Base-by-base conservation (phyloP, 176 grass and related monocot genomes). In the Phyllostachys edulis region DNA sequence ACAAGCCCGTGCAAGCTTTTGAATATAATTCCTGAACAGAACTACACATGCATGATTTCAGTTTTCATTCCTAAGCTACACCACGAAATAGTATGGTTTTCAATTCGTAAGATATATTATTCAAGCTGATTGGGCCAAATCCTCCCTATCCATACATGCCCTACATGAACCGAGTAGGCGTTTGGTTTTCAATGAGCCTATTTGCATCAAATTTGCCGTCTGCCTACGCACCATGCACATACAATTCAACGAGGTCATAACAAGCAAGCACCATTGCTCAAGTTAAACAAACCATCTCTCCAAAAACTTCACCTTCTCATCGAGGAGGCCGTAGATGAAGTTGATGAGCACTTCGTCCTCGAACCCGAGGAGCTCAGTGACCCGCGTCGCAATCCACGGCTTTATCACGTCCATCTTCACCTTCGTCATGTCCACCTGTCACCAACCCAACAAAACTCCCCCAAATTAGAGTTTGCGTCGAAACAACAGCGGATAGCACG, bases 271-370 rank as follows among this genome's bases (percentile, higher is more conserved):
- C 9, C 17, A 57, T 71, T 41, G 80, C 16, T 77, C 42, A 16
- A 63, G 32, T 55, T 78, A 27, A 81, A 74, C 15, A 71, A 82
- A 82, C 2, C 4, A 24, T 73, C 15, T 24, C 39, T n/a, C 39
- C 0, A 67, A 50, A 60, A 78, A 72, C 6, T 17, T 79, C 59
- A 89, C 92, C 87, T 99, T 99, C 66, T 65, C 85, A 65, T 99
- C 97, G 0, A 99, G 93, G 55, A 99, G 91, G 34, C 88, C 91
- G 65, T 94, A 99, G 27, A 99, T 91, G 80, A 99, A 99, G 79
- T 96, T 99, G 63, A 99, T 99, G 37, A 99, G 91, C 20, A 99
- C 97, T 78, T 96, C 97, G 49, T 99, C 97, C 73, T 99, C 97
- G 55, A 99, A 99, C 4, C 97, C 97, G n/a, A 99, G 93, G 7